Evolutionary conservation across 768 basidiomycete genomes (phyloP).

Genomic region (Mycena metata): DNA sequence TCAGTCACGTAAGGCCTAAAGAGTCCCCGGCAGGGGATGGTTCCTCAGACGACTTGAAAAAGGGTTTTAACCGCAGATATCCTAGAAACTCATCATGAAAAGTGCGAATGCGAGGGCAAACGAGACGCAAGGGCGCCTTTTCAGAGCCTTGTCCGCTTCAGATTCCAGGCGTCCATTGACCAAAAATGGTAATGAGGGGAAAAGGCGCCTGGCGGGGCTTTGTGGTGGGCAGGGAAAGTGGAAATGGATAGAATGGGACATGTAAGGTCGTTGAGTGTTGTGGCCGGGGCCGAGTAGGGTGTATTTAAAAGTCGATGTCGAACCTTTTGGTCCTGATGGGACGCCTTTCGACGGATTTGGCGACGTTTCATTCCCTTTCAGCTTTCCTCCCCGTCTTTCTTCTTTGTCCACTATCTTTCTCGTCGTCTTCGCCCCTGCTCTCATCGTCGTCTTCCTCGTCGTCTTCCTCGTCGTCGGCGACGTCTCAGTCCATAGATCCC

Average conservation of each 20-base stretch:
- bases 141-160: background rate
- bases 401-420: background rate
- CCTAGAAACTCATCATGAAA: conserved; percentile 42
- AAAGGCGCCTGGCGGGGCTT: too few relatives aligned
- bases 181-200: too few relatives aligned
- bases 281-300: too few relatives aligned
- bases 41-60: conserved; percentile 19
- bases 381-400: too few relatives aligned
- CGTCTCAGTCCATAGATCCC: conserved; percentile 49
- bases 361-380: background rate
- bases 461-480: conserved; percentile 41
- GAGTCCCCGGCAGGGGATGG: background rate
- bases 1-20: background rate
- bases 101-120: conserved; percentile 20
- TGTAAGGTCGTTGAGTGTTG: too few relatives aligned
- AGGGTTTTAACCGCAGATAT: conserved; percentile 25
- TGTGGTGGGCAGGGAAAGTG: too few relatives aligned
- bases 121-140: background rate
- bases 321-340: too few relatives aligned
- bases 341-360: too few relatives aligned
- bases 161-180: background rate
- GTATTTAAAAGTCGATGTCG: too few relatives aligned
- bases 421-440: conserved; percentile 2
- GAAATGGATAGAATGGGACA: too few relatives aligned
- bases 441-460: conserved; percentile 32